phyloP scores from a whole-genome alignment of 2,329 filamentous ascomycete genomes.

The Leptographium lundbergii region DNA sequence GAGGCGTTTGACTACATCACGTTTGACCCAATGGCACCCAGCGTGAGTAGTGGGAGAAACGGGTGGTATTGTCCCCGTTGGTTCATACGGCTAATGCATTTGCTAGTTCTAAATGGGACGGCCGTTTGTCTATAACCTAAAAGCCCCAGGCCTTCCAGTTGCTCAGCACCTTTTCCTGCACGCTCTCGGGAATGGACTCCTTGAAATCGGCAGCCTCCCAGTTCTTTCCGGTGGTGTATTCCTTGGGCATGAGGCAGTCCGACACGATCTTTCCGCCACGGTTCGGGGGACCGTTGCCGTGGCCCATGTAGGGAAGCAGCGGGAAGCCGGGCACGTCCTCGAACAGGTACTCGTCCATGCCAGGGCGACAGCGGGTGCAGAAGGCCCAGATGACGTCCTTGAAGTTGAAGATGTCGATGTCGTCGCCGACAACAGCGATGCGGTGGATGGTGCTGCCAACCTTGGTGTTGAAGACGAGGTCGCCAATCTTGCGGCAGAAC shows the following conservation, averaged over 20 bases:
- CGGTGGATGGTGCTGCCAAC: constrained; percentile 28
- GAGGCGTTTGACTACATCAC: constrained; percentile 1
- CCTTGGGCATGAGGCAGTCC: constrained; percentile 27
- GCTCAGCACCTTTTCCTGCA: constrained; percentile 24
- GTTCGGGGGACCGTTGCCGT: constrained; percentile 21
- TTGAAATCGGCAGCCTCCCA: constrained; percentile 21
- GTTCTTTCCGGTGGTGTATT: constrained; percentile 25
- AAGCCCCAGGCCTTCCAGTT: constrained; percentile 16
- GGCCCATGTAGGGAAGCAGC: constrained; percentile 33
- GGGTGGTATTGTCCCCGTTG: too few relatives aligned
- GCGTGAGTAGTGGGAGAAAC: background rate
- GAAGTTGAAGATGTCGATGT: constrained; percentile 32
- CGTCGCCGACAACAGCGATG: constrained; percentile 32
- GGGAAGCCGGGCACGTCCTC: constrained; percentile 30
- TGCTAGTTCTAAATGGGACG: background rate
- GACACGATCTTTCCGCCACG: constrained; percentile 33
- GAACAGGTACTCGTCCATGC: constrained; percentile 29
- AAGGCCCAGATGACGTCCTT: constrained; percentile 38
- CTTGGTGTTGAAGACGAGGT: constrained; percentile 30
- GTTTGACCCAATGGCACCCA: background rate
- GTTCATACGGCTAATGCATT: too few relatives aligned
- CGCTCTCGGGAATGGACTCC: constrained; percentile 22
- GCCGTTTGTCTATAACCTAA: background rate
- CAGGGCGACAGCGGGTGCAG: constrained; percentile 31
- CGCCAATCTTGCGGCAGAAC: constrained; percentile 27